A percentile compares a stretch with the other conserved stretches of the same genome.
phyloP scores from a whole-genome alignment of 2,329 filamentous ascomycete species.

The Exophiala bonariae region DNA sequence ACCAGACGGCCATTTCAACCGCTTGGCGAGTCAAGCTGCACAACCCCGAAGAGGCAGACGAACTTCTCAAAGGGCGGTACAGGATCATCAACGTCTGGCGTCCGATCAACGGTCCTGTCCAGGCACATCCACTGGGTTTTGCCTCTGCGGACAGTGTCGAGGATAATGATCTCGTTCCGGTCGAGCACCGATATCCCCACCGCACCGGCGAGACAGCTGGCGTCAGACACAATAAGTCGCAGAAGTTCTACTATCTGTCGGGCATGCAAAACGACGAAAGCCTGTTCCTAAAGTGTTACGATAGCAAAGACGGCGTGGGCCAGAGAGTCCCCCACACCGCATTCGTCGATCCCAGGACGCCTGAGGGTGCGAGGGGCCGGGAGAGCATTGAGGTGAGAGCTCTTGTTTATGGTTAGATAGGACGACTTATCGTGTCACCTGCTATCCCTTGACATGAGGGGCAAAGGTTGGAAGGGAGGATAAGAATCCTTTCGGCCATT shows the following conservation, averaged over 20 bases:
- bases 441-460: too few relatives aligned
- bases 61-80: conserved; percentile 67
- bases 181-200: conserved; percentile 72
- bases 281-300: conserved; percentile 77
- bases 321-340: conserved; percentile 68
- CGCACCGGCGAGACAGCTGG: conserved; percentile 73
- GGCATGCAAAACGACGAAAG: conserved; percentile 74
- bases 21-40: conserved; percentile 67
- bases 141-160: conserved; percentile 56
- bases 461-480: too few relatives aligned
- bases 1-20: conserved; percentile 72
- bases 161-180: conserved; percentile 65
- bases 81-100: conserved; percentile 89
- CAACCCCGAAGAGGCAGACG: conserved; percentile 65
- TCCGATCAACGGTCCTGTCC: conserved; percentile 60
- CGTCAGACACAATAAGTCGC: conserved; percentile 60
- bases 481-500: too few relatives aligned
- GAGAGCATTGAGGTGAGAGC: conserved; percentile 90
- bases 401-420: conserved; percentile 70
- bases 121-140: conserved; percentile 58
- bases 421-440: too few relatives aligned
- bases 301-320: conserved; percentile 56
- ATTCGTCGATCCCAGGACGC: conserved; percentile 73
- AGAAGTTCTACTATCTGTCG: conserved; percentile 78
- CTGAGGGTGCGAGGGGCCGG: conserved; percentile 66